Base-by-base conservation (phyloP, 2,329 filamentous ascomycete species). In the Colletotrichum higginsianum region DNA sequence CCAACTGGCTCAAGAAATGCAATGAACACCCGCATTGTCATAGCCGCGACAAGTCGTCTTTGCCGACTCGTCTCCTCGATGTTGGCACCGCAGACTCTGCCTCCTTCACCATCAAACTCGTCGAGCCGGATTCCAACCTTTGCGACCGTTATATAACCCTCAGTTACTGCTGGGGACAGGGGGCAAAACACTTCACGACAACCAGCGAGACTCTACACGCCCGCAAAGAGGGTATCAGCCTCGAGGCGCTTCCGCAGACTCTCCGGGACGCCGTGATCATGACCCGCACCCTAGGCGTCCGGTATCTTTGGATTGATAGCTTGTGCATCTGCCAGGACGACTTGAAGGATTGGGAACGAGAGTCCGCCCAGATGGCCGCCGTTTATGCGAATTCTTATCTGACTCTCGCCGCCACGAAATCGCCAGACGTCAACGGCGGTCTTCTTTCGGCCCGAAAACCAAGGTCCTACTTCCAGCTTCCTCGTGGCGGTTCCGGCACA, bases 251-350 rank as follows among this genome's bases (percentile, higher is more conserved):
- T 6, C 75, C 78, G 18, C 62, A 66, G 35, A 76, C 76, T 8
- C 49, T 79, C 16, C 72, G 67, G 58, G 78, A 80, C 60, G 77
- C 77, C 11, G 71, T 79, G 2, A 46, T 47, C 3, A 12, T 79
- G 40, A 75, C 76, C 11, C 74, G 68, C 9, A 69, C 52, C 18
- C 74, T 81, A 3, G 75, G 74, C 1, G 49, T 79, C 1, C 42
- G 57, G 7, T 80, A 78, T 60, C 61, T 81, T 1, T 81, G 79
- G 79, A 75, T 81, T 42, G 78, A 81, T 61, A 72, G 77, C 8
- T 69, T 81, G 15, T 80, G 78, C 65, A 81, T 81, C 44, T 61
- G 79, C 23, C 79, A 81, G 68, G 74, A 78, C 50, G 66, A 61
- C 42, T 6, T 50, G 3, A 63, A 70, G 26, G 79, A 81, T 60